A percentile compares a stretch with the other conserved stretches of the same genome.
Conservation (phyloP, 345 rosid species). For the Schrenkiella parvula region DNA sequence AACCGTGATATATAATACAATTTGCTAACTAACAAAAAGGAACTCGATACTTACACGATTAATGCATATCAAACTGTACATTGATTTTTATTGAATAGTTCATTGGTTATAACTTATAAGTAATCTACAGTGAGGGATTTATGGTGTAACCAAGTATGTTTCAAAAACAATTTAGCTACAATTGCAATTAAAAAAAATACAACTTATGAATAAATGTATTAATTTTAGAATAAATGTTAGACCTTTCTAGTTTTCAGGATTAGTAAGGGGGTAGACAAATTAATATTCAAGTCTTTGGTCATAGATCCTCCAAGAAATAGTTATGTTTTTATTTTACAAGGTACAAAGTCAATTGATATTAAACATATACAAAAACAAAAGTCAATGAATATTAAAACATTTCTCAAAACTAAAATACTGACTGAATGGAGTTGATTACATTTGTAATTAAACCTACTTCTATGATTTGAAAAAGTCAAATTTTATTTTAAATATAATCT, state of each 20-base stretch:
- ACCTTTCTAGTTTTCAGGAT: neutral
- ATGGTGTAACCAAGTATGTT: neutral
- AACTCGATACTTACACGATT: neutral
- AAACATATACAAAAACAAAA: constrained; percentile 12
- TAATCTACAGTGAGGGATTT: neutral
- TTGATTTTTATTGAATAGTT: neutral
- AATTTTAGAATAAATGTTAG: constrained; percentile 12
- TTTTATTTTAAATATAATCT: neutral
- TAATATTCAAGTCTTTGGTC: constrained; percentile 23
- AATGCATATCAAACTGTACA: neutral
- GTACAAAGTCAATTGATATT: constrained; percentile 25
- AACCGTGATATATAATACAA: neutral
- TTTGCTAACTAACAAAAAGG: neutral
- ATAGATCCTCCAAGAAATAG: constrained; percentile 14
- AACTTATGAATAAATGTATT: neutral
- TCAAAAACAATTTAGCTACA: neutral
- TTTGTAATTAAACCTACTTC: constrained; percentile 10
- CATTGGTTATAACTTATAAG: neutral
- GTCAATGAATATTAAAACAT: constrained; percentile 19
- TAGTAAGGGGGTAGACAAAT: neutral
- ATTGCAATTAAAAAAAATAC: neutral
- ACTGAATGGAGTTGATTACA: neutral
- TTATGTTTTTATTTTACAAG: neutral
- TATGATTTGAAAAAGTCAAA: constrained; percentile 19
- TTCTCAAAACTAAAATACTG: neutral